Evolutionary conservation across 2,329 filamentous ascomycete species (phyloP), one percentile per base, ranked within the genome.

Genomic region (Remersonia thermophila): DNA sequence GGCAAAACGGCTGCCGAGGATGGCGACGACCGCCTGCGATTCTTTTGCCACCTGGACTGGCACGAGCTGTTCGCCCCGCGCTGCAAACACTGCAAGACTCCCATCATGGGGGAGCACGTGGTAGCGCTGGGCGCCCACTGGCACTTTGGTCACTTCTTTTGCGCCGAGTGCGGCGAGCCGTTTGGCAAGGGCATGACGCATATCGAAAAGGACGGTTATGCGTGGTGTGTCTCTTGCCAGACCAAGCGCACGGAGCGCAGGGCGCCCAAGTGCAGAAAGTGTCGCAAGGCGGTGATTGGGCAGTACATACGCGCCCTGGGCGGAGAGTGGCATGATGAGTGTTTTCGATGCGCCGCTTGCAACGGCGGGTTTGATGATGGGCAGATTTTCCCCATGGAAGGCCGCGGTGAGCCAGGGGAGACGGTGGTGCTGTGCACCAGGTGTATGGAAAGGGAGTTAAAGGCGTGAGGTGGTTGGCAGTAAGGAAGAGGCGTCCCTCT

Each of bases 1-100:
- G 73, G 71, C 20, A 63, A 73, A 54, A 79, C 76, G 9, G 70
- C 71, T 58, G 69, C 69, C 3, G 79, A 83, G 44, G 82, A 89
- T 48, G 78, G 80, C 29, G 81, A 89, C 54, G 70, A 73, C 27
- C 67, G 75, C 9, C 62, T 84, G 31, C 77, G 89, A 9, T 96
- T 96, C 69, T 98, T 83, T 63, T 98, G 91, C 60, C 89, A 96
- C 55, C 72, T 98, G n/a, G 91, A 98, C 64, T 98, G 87, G 73
- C 91, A 98, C 58, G 91, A 98, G 60, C 66, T 82, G 36, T 98
- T 84, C 59, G 86, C 83, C 23, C 91, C 91, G 4, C 77, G 85
- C 29, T 98, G 91, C 69, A 91, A 91, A 62, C 86, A 83, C 57
- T 98, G 91, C 71, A 86, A 82, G 57, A 98, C 91, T 7, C 89